A percentile compares a stretch with the other conserved stretches of the same genome.
phyloP scores from a whole-genome alignment of 768 basidiomycete genomes.

The Suillus spraguei region DNA sequence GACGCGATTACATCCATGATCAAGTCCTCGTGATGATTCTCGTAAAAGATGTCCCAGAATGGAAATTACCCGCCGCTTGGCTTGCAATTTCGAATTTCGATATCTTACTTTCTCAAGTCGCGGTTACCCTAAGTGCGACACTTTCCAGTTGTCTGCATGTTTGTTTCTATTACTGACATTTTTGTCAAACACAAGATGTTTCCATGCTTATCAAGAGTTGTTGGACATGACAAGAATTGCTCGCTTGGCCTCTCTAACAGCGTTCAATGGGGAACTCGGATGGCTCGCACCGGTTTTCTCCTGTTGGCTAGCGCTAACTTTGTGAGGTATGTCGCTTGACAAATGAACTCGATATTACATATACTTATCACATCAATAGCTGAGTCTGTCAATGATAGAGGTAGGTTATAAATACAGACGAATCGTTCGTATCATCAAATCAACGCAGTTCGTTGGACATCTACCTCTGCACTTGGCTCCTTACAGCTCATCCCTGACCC shows the following conservation, averaged over 20 bases:
- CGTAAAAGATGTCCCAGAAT: neutral
- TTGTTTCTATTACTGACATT: neutral
- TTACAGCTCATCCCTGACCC: neutral
- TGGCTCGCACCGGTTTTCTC: neutral
- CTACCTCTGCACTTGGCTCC: neutral
- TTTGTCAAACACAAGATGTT: neutral
- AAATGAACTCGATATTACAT: neutral
- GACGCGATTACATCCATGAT: neutral
- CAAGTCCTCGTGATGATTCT: constrained; percentile 1
- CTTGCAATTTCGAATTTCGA: neutral
- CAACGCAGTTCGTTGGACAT: neutral
- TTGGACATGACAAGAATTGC: neutral
- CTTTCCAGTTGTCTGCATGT: neutral
- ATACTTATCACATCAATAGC: neutral
- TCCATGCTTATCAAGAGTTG: neutral
- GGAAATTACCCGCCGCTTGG: neutral
- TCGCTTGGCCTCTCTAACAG: neutral
- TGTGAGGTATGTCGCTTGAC: neutral
- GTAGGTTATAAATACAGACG: neutral
- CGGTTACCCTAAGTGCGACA: neutral
- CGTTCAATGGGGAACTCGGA: neutral
- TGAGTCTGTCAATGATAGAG: neutral
- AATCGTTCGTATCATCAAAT: neutral
- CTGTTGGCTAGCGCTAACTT: neutral
- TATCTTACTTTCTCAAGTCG: neutral